A percentile compares a stretch with the other conserved stretches of the same genome.
Evolutionary conservation across 805 yeast species (phyloP).

Genomic region (Blastobotrys mokoenaii): DNA sequence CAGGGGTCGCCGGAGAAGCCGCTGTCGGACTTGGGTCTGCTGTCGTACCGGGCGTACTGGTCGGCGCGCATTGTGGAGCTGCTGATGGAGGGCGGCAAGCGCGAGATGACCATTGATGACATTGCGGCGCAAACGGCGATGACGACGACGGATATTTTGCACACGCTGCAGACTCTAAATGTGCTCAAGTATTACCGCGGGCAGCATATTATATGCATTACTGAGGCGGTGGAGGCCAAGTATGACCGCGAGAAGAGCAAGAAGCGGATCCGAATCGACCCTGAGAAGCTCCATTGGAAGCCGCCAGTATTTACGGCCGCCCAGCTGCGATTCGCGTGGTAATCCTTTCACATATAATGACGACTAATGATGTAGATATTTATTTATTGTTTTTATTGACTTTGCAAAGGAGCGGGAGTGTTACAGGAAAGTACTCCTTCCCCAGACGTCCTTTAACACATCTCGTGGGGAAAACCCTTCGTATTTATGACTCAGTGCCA

Average conservation of each 20-base stretch:
- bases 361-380: background rate
- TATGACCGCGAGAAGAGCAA: conserved; percentile 65
- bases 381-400: too few relatives aligned
- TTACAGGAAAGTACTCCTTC: too few relatives aligned
- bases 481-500: too few relatives aligned
- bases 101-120: conserved; percentile 76
- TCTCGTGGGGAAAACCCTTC: too few relatives aligned
- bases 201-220: conserved; percentile 81
- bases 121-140: conserved; percentile 78
- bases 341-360: conserved; percentile 5
- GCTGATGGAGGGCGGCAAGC: conserved; percentile 57
- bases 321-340: conserved; percentile 94
- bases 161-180: conserved; percentile 84
- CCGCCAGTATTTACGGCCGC: conserved; percentile 94
- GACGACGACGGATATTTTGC: conserved; percentile 94
- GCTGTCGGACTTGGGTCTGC: conserved; percentile 82
- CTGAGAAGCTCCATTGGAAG: conserved; percentile 71
- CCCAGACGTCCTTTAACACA: too few relatives aligned
- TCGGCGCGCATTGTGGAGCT: conserved; percentile 76
- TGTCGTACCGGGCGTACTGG: conserved; percentile 95
- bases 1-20: conserved; percentile 98
- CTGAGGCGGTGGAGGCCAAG: conserved; percentile 70
- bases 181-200: conserved; percentile 91
- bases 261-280: conserved; percentile 68
- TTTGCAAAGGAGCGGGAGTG: too few relatives aligned